These are phyloP conservation scores for Letharia lupina DNA, from an alignment of 495 filamentous ascomycete genomes.

Conservation along the genomic window DNA sequence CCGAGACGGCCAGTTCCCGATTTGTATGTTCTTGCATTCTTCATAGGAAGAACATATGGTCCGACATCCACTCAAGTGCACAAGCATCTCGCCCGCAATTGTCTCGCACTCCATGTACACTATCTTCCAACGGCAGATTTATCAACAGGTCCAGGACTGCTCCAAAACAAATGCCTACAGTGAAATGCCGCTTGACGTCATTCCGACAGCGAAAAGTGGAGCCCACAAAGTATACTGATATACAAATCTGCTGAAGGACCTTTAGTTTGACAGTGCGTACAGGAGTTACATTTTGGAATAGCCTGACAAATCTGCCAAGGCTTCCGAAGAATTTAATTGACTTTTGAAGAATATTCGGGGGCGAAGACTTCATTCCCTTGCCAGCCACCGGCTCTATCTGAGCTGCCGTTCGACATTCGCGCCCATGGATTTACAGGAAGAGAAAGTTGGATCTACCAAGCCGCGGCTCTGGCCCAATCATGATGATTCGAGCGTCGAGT, in stretches of 20 bases:
- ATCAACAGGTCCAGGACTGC: neutral
- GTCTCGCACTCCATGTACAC: neutral
- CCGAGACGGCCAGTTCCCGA: neutral
- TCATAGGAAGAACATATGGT: no score
- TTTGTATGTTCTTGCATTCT: no score
- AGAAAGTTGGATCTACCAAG: neutral
- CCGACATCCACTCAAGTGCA: neutral
- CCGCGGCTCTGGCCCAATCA: neutral
- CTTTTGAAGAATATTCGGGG: neutral
- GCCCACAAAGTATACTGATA: neutral
- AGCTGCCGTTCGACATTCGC: neutral
- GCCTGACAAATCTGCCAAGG: neutral
- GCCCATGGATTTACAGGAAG: neutral
- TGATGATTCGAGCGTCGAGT: slow-evolving; percentile 7
- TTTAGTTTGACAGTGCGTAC: neutral
- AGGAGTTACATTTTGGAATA: neutral
- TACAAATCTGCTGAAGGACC: neutral
- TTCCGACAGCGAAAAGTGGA: slow-evolving; percentile 1
- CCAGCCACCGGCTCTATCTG: neutral
- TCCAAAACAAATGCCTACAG: no score
- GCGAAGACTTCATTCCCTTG: neutral
- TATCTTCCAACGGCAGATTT: neutral
- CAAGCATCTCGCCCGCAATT: neutral
- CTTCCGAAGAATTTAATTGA: neutral
- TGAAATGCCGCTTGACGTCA: slow-evolving; percentile 9